Evolutionary conservation across 2,329 filamentous ascomycete genomes (phyloP).

Genomic region (Colletotrichum sp.): DNA sequence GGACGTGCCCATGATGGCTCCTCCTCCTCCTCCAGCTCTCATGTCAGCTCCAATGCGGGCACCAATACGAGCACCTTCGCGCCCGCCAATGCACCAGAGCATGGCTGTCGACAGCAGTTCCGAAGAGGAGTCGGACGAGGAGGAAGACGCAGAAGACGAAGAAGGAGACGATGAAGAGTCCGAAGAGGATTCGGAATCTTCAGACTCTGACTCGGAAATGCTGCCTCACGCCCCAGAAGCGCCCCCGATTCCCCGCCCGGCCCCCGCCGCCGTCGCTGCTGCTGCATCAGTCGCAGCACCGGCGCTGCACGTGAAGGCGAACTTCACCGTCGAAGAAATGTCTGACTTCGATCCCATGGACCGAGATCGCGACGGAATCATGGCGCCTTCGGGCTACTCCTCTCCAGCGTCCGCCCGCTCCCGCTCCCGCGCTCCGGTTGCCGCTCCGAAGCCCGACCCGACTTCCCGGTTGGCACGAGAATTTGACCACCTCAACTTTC

Average conservation of each 20-base stretch:
- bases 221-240: constrained; percentile 9
- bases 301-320: background rate
- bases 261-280: background rate
- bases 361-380: constrained; percentile 44
- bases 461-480: constrained; percentile 49
- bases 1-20: constrained; percentile 4
- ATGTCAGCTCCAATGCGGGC: constrained; percentile 8
- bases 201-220: constrained; percentile 23
- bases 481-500: constrained; percentile 50
- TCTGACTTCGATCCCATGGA: constrained; percentile 50
- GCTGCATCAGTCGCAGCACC: background rate
- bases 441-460: constrained; percentile 33
- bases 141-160: constrained; percentile 11
- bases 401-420: constrained; percentile 45
- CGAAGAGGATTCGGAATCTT: constrained; percentile 15
- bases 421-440: constrained; percentile 31
- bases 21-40: constrained; percentile 3
- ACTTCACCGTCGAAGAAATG: constrained; percentile 49
- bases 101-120: constrained; percentile 5
- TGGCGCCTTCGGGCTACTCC: constrained; percentile 53
- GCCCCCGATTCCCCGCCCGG: background rate
- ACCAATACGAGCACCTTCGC: background rate
- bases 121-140: constrained; percentile 8
- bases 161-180: constrained; percentile 15
- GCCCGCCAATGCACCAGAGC: background rate